phyloP scores from a whole-genome alignment of 345 rosid genomes.

The Eucalyptus sideroxylon region DNA sequence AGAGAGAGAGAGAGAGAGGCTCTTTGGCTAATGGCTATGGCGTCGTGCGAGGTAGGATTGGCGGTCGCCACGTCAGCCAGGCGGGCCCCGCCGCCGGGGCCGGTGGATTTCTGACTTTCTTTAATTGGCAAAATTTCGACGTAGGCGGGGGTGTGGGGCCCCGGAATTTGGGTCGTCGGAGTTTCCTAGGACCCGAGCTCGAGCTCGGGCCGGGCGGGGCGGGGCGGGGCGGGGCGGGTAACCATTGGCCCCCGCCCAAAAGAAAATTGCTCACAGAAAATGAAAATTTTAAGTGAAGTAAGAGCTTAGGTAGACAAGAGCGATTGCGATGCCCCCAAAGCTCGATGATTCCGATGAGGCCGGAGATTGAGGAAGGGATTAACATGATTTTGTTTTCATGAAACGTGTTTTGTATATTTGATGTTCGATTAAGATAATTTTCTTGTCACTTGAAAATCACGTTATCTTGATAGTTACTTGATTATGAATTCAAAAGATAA shows the following conservation, averaged over 20 bases:
- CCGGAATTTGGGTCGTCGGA: not conserved
- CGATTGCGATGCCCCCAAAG: not conserved
- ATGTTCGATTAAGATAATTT: too few species aligned
- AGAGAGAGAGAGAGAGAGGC: not conserved
- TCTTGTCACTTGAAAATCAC: fast-evolving
- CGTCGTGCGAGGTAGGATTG: not conserved
- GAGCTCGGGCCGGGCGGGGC: not conserved
- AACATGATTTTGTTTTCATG: fast-evolving
- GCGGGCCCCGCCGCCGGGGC: not conserved
- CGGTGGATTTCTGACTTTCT: not conserved
- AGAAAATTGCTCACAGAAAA: too few species aligned
- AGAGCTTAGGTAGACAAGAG: not conserved
- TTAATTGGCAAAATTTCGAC: not conserved
- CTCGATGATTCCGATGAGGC: not conserved
- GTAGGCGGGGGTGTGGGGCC: not conserved
- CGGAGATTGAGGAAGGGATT: not conserved
- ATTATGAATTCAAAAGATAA: too few species aligned
- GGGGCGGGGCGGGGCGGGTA: not conserved
- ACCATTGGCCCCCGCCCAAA: not conserved
- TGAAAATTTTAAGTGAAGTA: not conserved
- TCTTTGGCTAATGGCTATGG: not conserved
- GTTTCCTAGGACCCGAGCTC: not conserved
- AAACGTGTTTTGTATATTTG: fast-evolving
- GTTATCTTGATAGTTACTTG: not conserved
- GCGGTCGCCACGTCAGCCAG: not conserved